Base-by-base conservation (phyloP, 2,329 filamentous ascomycete genomes). In the Diaporthe helianthi region DNA sequence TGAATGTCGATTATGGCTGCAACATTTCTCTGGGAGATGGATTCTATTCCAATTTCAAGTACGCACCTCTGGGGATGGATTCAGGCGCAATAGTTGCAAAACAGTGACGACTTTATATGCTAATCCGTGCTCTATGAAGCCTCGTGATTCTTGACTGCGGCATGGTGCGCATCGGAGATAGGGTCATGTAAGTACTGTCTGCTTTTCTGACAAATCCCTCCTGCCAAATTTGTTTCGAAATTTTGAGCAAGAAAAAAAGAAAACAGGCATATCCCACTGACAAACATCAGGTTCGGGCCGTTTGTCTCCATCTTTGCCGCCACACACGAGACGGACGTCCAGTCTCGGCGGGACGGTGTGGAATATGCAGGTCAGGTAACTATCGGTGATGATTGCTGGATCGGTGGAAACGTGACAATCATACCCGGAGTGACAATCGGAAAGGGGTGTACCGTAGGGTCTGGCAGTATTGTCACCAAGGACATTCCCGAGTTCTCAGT, bases 101-200 rank as follows among this genome's bases (percentile, higher is more conserved):
- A 2, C 22, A 24, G 2, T 68, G 74, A 75, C 69, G 76, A 76
- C 68, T 85, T 84, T 81, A 83, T 86, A 17, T 53, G 2, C 19
- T 61, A 36, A 63, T 24, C 8, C 10, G 2, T 29, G 3, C 9
- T n/a, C 10, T 22, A 31, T 19, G 1, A 19, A 84, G 83, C 70
- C 76, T 85, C 67, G 87, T 88, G 2, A 90, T 94, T 70, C 81
- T 94, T 17, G 92, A 95, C 76, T 93, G 89, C n/a, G 91, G 88
- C 72, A 81, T 88, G 2, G 89, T 94, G 49, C 82, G 78, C 4
- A 91, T 94, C 55, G 92, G 92, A 0, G 85, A 90, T 31, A 86
- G 92, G 33, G 92, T 92, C 1, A 80, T 92, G 72, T 22, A 46
- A 46, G 44, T 46, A 4, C 9, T 46, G 41, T 46, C n/a, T 46